phyloP scores from a whole-genome alignment of 2,329 filamentous ascomycete genomes.

The Ampelomyces quisqualis region DNA sequence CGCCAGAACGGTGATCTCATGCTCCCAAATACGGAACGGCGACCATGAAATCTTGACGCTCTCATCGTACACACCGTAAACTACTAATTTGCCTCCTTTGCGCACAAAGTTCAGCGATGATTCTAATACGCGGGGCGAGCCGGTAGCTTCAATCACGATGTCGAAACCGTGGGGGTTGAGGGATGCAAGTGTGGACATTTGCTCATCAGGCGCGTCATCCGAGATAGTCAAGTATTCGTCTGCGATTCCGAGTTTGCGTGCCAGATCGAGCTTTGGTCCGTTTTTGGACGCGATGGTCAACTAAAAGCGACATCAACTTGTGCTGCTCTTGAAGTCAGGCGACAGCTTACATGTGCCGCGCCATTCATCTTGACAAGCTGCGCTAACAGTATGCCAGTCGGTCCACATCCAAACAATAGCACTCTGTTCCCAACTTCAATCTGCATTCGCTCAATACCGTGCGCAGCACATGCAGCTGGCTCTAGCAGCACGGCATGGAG shows the following conservation, averaged over 20 bases:
- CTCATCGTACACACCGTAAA: conserved; percentile 69
- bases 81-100: conserved; percentile 69
- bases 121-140: conserved; percentile 67
- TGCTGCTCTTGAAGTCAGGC: no score
- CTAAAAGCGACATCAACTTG: conserved; percentile 6
- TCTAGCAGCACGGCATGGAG: conserved; percentile 71
- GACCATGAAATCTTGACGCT: conserved; percentile 65
- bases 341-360: conserved; percentile 59
- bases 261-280: conserved; percentile 70
- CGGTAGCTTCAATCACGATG: conserved; percentile 70
- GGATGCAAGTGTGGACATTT: conserved; percentile 63
- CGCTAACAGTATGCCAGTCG: conserved; percentile 64
- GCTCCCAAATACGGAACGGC: conserved; percentile 67
- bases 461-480: conserved; percentile 69
- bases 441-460: conserved; percentile 68
- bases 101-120: conserved; percentile 71
- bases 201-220: conserved; percentile 11
- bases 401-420: conserved; percentile 66
- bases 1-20: conserved; percentile 71
- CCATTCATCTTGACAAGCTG: conserved; percentile 66
- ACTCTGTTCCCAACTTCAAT: conserved; percentile 66
- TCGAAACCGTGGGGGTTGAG: conserved; percentile 73
- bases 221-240: conserved; percentile 53
- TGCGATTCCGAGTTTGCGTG: conserved; percentile 51
- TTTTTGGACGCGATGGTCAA: conserved; percentile 67